Evolutionary conservation across 768 basidiomycete genomes (phyloP), one percentile per base, ranked within the genome.

Genomic region (Lyophyllum shimeji): DNA sequence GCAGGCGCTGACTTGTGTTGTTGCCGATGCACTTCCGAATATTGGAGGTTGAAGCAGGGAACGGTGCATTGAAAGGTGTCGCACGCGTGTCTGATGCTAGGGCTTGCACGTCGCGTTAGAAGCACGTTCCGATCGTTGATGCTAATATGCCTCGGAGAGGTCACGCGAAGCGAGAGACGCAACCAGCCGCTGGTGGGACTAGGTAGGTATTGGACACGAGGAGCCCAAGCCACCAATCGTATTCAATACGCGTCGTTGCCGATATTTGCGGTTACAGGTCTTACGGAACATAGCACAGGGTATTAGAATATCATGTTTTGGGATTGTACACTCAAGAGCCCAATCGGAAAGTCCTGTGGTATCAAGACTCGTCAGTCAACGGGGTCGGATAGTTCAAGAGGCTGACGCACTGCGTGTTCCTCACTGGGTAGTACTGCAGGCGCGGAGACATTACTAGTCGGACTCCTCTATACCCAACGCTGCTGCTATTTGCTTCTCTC

Each of bases 401-500:
- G 18, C 7, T 29, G 13, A 55, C 61, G 50, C 55, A 62, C 58
- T 52, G 50, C 40, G 55, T 57, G 48, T 54, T 50, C 59, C 55
- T 47, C 61, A 53, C 56, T 62, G 56, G 50, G 47, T 60, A 49
- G 55, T 49, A 45, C 33, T 29, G 34, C 12, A 25, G 29, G 24
- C 33, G 17, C 46, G 13, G 13, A n/a, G n/a, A 25, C 44, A 34
- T 15, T 5, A 48, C 46, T 60, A 65, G 29, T 29, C 5, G 29
- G 29, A 29, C 29, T 29, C 29, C 18, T 60, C 52, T 21, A 42
- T 20, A 25, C 55, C 60, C 43, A 64, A 47, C 53, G 60, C 66
- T 46, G 63, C 46, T 17, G 66, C 67, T 4, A 59, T 62, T 20
- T 60, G 57, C 50, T 63, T 64, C 46, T 76, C 76, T 18, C 69